Evolutionary conservation across 2,329 filamentous ascomycete genomes (phyloP).

Genomic region (Geosmithia morbida): DNA sequence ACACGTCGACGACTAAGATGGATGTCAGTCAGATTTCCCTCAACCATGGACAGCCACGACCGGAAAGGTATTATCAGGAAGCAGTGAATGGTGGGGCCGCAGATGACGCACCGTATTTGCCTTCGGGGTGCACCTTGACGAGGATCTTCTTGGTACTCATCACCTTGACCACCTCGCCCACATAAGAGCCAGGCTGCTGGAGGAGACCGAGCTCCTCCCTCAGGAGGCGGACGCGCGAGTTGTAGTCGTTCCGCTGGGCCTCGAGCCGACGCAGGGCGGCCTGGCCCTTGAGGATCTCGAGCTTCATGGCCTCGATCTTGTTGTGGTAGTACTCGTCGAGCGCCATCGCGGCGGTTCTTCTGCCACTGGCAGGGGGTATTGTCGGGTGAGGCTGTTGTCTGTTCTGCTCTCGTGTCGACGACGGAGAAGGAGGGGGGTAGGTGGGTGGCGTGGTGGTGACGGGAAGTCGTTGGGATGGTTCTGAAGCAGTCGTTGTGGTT

Average conservation of each 20-base stretch:
- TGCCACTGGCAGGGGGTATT: constrained; percentile 1
- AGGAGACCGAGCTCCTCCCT: constrained; percentile 90
- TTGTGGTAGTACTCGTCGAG: constrained; percentile 99
- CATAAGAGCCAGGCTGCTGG: constrained; percentile 95
- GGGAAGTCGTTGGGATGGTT: constrained; percentile 4
- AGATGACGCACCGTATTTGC: constrained; percentile 78
- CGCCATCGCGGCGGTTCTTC: constrained; percentile 56
- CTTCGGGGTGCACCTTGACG: constrained; percentile 97
- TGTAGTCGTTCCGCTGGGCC: constrained; percentile 98
- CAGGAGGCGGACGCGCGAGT: constrained; percentile 87
- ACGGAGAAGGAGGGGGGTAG: neutral
- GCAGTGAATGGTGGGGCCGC: neutral
- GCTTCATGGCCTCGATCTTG: constrained; percentile 99
- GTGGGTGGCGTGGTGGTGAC: constrained; percentile 3
- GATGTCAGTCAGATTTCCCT: neutral
- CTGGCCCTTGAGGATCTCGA: constrained; percentile 98
- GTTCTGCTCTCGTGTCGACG: too few species aligned
- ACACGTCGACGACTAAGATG: constrained; percentile 73
- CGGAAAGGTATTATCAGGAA: neutral
- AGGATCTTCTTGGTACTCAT: constrained; percentile 99
- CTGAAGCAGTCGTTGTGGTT: neutral
- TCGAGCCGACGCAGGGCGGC: constrained; percentile 88
- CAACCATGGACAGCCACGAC: too few species aligned
- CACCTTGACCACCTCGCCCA: constrained; percentile 99
- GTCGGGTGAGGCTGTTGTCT: neutral